Base-by-base conservation (phyloP, 441 rosid genomes). In the Adansonia rubrostipa region DNA sequence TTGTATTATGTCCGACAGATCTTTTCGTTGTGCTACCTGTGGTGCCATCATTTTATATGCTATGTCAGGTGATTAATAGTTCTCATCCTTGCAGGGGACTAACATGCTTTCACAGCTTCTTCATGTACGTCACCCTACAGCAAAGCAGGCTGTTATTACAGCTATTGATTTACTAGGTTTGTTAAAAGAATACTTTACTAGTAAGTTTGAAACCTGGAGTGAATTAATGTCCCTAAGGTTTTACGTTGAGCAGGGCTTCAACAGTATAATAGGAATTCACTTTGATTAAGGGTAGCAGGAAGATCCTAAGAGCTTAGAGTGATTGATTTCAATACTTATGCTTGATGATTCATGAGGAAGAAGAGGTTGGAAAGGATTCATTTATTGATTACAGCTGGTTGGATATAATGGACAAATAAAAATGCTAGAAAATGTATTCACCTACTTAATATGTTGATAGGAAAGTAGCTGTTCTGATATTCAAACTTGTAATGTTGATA, bases 81-180 rank as follows among this genome's bases (percentile, higher is more conserved):
- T 80, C 75, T 78, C 64, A 76, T 86, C 81, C 80, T 74, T 77
- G 78, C 95, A 97, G 99, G 99, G 99, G 72, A 97, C 99, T 51
- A 97, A 97, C 86, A 95, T 97, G 99, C 98, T 95, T 85, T 95
- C 99, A 71, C 85, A 96, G 80, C 98, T 96, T 89, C 98, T 96
- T 88, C 96, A 96, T 85, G 99, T 96, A 74, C 90, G 94, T 62
- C 89, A 92, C 74, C 98, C 92, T 75, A 91, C 96, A 71, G 98
- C 99, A 82, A 97, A 94, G 87, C 98, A 95, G 87, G 99, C 99
- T 77, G 98, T 97, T 78, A 97, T 97, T 79, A 94, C 98, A 77
- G 99, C 99, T 77, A 97, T 97, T 81, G 94, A 95, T 86, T 91
- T 94, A 80, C 91, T 97, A 88, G 99, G 99, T 97, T 81, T 79